phyloP scores from a whole-genome alignment of 768 basidiomycete genomes.

The Auricularia sp. region DNA sequence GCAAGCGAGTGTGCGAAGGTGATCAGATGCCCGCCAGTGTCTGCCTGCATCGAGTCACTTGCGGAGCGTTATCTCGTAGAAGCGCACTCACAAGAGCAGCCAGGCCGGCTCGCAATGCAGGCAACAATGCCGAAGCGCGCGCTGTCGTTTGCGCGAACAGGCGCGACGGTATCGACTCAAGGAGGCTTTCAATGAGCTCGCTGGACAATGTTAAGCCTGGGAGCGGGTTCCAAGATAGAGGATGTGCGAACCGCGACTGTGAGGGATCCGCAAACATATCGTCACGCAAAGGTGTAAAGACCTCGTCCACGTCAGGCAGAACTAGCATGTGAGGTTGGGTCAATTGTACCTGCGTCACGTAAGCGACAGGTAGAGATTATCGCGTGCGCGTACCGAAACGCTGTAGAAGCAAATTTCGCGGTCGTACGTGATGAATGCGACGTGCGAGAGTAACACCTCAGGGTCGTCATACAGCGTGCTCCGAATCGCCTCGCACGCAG shows the following conservation, averaged over 20 bases:
- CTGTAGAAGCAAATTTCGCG: constrained; percentile 77
- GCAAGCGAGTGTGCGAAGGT: constrained; percentile 64
- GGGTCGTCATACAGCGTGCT: constrained; percentile 52
- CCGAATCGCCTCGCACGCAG: constrained; percentile 53
- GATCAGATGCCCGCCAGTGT: constrained; percentile 63
- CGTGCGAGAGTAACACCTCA: constrained; percentile 22
- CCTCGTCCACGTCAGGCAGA: constrained; percentile 83
- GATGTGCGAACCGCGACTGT: constrained; percentile 46
- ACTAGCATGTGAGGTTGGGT: constrained; percentile 59
- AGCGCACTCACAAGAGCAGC: constrained; percentile 36
- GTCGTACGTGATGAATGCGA: constrained; percentile 84
- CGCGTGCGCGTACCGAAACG: constrained; percentile 54
- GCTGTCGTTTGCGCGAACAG: constrained; percentile 35
- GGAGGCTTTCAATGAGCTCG: constrained; percentile 48
- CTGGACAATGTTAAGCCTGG: constrained; percentile 8
- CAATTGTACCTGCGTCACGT: constrained; percentile 26
- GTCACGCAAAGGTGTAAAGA: constrained; percentile 66
- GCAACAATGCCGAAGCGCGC: constrained; percentile 50
- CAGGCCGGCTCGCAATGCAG: constrained; percentile 61
- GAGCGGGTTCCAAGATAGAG: constrained; percentile 12
- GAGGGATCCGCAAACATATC: constrained; percentile 70
- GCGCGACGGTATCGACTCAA: constrained; percentile 54
- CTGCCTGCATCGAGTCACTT: background rate
- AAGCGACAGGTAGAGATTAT: constrained; percentile 5
- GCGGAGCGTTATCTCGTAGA: constrained; percentile 32